Evolutionary conservation across 257 asterid genomes (phyloP).

Genomic region (Solanum gracilifrons): DNA sequence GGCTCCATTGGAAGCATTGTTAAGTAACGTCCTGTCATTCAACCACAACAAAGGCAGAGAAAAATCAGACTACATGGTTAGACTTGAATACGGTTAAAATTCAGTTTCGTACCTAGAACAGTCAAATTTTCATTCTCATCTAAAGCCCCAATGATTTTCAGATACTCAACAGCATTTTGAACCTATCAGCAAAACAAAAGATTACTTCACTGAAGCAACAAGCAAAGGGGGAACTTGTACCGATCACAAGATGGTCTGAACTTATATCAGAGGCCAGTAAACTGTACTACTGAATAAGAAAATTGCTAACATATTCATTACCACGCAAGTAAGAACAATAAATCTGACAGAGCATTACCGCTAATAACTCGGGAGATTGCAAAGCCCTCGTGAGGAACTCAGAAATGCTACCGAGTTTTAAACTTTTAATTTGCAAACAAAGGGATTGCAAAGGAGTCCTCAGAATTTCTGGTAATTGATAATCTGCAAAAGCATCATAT

Average conservation of each 20-base stretch:
- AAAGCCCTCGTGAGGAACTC: constrained; percentile 80
- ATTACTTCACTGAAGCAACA: neutral
- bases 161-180: constrained; percentile 87
- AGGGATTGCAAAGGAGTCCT: constrained; percentile 96
- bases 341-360: constrained; percentile 46
- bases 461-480: constrained; percentile 84
- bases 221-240: neutral
- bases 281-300: neutral
- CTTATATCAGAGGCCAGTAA: neutral
- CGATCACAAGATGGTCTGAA: neutral
- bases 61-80: neutral
- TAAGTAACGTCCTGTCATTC: constrained; percentile 67
- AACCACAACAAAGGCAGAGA: constrained; percentile 6
- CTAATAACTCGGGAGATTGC: constrained; percentile 83
- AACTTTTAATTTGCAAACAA: constrained; percentile 89
- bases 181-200: constrained; percentile 32
- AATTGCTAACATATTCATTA: neutral
- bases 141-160: constrained; percentile 81
- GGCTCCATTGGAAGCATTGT: constrained; percentile 97
- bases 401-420: constrained; percentile 76
- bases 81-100: neutral
- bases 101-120: constrained; percentile 45
- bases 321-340: constrained; percentile 5
- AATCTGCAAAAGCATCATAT: constrained; percentile 73
- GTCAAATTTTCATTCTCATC: constrained; percentile 84